phyloP scores from a whole-genome alignment of 805 yeast species.

The Saccharomycopsis microspora region DNA sequence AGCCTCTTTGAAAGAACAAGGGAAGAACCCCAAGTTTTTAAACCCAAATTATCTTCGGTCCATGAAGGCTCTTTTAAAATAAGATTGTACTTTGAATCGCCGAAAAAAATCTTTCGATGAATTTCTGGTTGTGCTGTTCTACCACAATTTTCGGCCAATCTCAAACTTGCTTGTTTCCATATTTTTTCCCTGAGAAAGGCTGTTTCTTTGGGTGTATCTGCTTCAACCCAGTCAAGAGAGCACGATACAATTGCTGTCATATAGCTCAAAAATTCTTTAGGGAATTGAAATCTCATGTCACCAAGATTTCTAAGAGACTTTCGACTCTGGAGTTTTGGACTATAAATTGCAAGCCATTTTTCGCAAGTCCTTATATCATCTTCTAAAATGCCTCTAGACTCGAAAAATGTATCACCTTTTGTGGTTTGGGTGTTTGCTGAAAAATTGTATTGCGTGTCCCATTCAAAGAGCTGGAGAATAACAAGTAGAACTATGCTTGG shows the following conservation, averaged over 20 bases:
- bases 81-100: conserved; percentile 17
- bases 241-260: conserved; percentile 40
- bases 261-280: conserved; percentile 31
- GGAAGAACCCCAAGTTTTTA: conserved; percentile 96
- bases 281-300: conserved; percentile 19
- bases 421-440: conserved; percentile 14
- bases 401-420: conserved; percentile 18
- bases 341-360: conserved; percentile 32
- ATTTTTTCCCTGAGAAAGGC: conserved; percentile 27
- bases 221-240: conserved; percentile 35
- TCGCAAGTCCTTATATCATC: conserved; percentile 22
- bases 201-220: conserved; percentile 20
- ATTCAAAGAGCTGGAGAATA: conserved; percentile 37
- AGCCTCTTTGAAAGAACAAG: conserved; percentile 51
- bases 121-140: conserved; percentile 65
- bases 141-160: conserved; percentile 78
- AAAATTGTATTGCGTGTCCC: conserved; percentile 43
- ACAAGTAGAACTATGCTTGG: conserved; percentile 33
- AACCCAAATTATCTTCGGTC: conserved; percentile 78
- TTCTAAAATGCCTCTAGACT: conserved; percentile 23
- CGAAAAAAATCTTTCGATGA: conserved; percentile 44
- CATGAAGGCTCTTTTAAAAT: conserved; percentile 69
- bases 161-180: conserved; percentile 42
- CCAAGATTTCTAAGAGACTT: conserved; percentile 22
- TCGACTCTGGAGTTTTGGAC: conserved; percentile 21